Evolutionary conservation across 2,329 filamentous ascomycete genomes (phyloP).

Genomic region (Neocatenulostroma microsporum): DNA sequence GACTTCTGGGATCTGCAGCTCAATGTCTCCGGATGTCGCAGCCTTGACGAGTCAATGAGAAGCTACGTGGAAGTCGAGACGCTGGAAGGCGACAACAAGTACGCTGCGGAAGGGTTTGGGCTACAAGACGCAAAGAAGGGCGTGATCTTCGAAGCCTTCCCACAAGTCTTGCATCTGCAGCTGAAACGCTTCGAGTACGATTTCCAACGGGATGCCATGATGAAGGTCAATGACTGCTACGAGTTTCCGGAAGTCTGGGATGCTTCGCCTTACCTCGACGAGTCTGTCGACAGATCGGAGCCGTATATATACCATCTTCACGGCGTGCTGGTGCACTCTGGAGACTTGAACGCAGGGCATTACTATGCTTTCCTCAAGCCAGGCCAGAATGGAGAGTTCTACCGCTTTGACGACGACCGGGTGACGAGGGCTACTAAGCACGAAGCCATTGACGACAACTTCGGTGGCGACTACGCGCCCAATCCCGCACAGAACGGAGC

Average conservation of each 20-base stretch:
- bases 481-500: slow-evolving; percentile 50
- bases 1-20: slow-evolving; percentile 99
- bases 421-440: slow-evolving; percentile 89
- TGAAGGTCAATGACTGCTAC: slow-evolving; percentile 94
- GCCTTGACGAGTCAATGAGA: slow-evolving; percentile 85
- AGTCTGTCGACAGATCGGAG: slow-evolving; percentile 79
- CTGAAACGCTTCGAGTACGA: slow-evolving; percentile 98
- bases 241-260: slow-evolving; percentile 82
- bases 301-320: slow-evolving; percentile 89
- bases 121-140: slow-evolving; percentile 96
- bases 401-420: slow-evolving; percentile 94
- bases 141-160: slow-evolving; percentile 93
- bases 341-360: slow-evolving; percentile 92
- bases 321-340: slow-evolving; percentile 91
- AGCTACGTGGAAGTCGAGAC: slow-evolving; percentile 97
- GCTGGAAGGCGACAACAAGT: slow-evolving; percentile 97
- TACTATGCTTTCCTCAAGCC: slow-evolving; percentile 98
- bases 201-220: slow-evolving; percentile 91
- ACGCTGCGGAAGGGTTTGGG: slow-evolving; percentile 84
- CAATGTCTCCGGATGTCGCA: slow-evolving; percentile 91
- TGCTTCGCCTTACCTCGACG: slow-evolving; percentile 76
- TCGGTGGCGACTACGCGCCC: slow-evolving; percentile 69
- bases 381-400: slow-evolving; percentile 86
- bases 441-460: slow-evolving; percentile 94
- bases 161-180: slow-evolving; percentile 87